These are phyloP conservation scores for Physcia stellaris DNA, from an alignment of 495 filamentous ascomycete species.

Conservation along the genomic window DNA sequence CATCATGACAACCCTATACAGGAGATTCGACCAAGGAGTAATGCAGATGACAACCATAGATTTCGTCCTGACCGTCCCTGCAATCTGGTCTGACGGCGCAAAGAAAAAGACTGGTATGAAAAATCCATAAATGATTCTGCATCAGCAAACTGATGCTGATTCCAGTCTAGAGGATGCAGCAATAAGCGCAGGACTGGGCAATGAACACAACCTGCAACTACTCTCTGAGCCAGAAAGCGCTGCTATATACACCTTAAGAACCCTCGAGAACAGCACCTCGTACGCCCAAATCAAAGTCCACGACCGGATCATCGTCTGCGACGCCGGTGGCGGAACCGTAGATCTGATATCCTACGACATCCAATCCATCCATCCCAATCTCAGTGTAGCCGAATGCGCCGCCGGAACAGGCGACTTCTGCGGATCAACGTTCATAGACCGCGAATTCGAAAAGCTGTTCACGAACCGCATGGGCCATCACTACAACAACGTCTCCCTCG, in stretches of 20 bases:
- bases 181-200: slow-evolving; percentile 35
- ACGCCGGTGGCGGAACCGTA: slow-evolving; percentile 44
- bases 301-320: slow-evolving; percentile 36
- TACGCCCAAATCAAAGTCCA: slow-evolving; percentile 20
- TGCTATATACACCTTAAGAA: slow-evolving; percentile 34
- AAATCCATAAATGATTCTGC: too few species aligned
- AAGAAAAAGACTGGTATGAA: slow-evolving; percentile 34
- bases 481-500: slow-evolving; percentile 1
- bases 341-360: slow-evolving; percentile 43
- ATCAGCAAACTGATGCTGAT: too few species aligned
- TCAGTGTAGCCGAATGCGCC: slow-evolving; percentile 34
- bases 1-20: slow-evolving; percentile 22
- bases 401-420: slow-evolving; percentile 38
- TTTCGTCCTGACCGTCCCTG: slow-evolving; percentile 38
- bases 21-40: slow-evolving; percentile 21
- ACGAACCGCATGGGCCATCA: slow-evolving; percentile 14
- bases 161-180: slow-evolving; percentile 31
- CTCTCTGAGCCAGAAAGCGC: slow-evolving; percentile 51
- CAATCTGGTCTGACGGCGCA: slow-evolving; percentile 37
- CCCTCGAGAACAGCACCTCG: slow-evolving; percentile 16
- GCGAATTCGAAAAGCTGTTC: slow-evolving; percentile 31
- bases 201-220: slow-evolving; percentile 30
- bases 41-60: slow-evolving; percentile 19
- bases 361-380: slow-evolving; percentile 29
- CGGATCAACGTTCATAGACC: slow-evolving; percentile 40